These are phyloP conservation scores for Haplosporangium sp. DNA, from an alignment of 371 early-diverging fungal genomes.

Conservation along the genomic window DNA sequence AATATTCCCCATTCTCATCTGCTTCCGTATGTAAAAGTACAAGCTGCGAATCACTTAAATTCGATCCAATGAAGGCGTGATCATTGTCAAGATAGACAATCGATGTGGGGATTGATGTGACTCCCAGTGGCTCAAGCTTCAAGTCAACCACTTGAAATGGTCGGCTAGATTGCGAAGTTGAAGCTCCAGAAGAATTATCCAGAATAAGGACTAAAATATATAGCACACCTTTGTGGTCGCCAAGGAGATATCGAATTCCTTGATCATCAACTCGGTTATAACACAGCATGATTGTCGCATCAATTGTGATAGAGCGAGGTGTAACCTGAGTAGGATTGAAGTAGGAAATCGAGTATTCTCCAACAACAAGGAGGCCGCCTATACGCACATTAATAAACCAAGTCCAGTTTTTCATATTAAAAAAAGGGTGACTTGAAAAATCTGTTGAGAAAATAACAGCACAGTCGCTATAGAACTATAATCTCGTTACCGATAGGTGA, in stretches of 20 bases:
- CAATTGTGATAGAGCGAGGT: slow-evolving; percentile 63
- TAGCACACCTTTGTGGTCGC: slow-evolving; percentile 79
- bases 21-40: slow-evolving; percentile 60
- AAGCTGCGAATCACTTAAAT: slow-evolving; percentile 86
- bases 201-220: slow-evolving; percentile 67
- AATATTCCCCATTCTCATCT: slow-evolving; percentile 42
- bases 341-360: slow-evolving; percentile 77
- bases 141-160: slow-evolving; percentile 46
- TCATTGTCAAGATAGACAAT: slow-evolving; percentile 76
- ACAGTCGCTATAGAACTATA: not conserved
- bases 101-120: slow-evolving; percentile 72
- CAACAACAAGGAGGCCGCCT: slow-evolving; percentile 77
- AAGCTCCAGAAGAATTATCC: slow-evolving; percentile 20
- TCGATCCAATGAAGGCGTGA: slow-evolving; percentile 84
- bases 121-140: slow-evolving; percentile 62
- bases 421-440: not conserved
- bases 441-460: not conserved
- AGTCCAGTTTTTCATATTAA: not conserved
- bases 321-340: slow-evolving; percentile 54
- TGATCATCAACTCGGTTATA: slow-evolving; percentile 51
- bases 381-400: not conserved
- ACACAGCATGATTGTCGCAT: slow-evolving; percentile 56
- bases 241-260: slow-evolving; percentile 71
- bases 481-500: slow-evolving; percentile 53
- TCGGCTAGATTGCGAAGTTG: slow-evolving; percentile 7